Evolutionary conservation across 192 early-diverging fungal genomes (phyloP).

Genomic region (Physocladia obscura): DNA sequence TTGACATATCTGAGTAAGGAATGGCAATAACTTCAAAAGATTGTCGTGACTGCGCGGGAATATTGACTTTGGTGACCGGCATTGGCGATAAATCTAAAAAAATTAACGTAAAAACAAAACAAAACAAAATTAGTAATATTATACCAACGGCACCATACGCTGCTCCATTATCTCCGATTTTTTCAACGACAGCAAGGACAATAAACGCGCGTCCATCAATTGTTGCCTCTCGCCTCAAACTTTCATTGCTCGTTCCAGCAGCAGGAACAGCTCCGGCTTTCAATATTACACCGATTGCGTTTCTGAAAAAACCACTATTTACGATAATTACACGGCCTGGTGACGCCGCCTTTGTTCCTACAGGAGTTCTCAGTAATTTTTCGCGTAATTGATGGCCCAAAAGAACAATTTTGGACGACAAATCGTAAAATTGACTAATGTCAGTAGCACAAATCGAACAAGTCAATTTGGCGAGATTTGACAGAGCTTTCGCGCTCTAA

Average conservation of each 20-base stretch:
- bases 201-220: slow-evolving; percentile 27
- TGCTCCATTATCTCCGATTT: slow-evolving; percentile 1
- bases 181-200: slow-evolving; percentile 36
- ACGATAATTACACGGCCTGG: slow-evolving; percentile 78
- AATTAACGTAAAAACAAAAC: background rate
- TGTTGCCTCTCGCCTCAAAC: background rate
- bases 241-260: background rate
- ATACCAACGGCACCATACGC: slow-evolving; percentile 7
- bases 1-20: slow-evolving; percentile 51
- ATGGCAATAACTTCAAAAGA: slow-evolving; percentile 44
- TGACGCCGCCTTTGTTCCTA: slow-evolving; percentile 63
- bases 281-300: slow-evolving; percentile 65
- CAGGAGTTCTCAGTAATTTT: slow-evolving; percentile 53
- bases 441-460: slow-evolving; percentile 82
- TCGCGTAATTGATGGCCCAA: slow-evolving; percentile 59
- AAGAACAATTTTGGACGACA: slow-evolving; percentile 52
- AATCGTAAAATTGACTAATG: slow-evolving; percentile 72
- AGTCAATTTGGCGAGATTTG: slow-evolving; percentile 60
- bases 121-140: background rate
- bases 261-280: slow-evolving; percentile 44
- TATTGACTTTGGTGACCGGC: slow-evolving; percentile 51
- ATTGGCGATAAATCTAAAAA: slow-evolving; percentile 49
- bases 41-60: slow-evolving; percentile 37
- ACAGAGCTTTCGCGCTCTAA: slow-evolving; percentile 62
- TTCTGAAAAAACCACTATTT: slow-evolving; percentile 70